Conservation (phyloP, 345 rosid genomes). For the Lumnitzera littorea region DNA sequence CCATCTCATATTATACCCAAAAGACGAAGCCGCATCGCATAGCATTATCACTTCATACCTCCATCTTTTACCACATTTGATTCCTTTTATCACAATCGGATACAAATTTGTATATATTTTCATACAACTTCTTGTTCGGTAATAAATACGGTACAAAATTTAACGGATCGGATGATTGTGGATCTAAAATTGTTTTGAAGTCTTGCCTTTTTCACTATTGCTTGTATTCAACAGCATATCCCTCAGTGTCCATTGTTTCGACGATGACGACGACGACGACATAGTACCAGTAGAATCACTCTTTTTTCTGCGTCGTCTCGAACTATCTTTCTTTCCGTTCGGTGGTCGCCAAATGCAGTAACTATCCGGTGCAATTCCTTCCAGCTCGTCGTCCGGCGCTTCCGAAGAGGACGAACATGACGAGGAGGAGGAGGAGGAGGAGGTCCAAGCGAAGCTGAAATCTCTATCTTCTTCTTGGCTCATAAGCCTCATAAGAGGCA, state of each 20-base stretch:
- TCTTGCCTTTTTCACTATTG: conserved; percentile 7
- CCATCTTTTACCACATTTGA: too few relatives aligned
- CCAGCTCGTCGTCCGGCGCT: conserved; percentile 39
- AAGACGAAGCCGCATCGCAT: too few relatives aligned
- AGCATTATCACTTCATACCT: too few relatives aligned
- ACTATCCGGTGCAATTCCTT: conserved; percentile 33
- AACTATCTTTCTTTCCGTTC: conserved; percentile 3
- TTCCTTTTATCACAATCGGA: too few relatives aligned
- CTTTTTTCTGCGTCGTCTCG: conserved; percentile 34
- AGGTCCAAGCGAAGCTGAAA: too few relatives aligned
- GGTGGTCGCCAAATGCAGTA: conserved; percentile 79
- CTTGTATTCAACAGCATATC: conserved; percentile 44
- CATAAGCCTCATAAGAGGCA: conserved; percentile 45
- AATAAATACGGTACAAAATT: too few relatives aligned
- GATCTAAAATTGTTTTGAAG: too few relatives aligned
- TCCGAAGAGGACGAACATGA: conserved; percentile 37
- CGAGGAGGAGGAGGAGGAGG: conserved; percentile 14
- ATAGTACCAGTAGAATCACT: conserved; percentile 40
- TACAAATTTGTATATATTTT: too few relatives aligned
- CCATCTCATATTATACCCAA: too few relatives aligned
- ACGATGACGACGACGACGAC: conserved; percentile 4
- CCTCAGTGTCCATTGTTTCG: conserved; percentile 67
- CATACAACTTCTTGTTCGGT: too few relatives aligned
- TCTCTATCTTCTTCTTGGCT: conserved; percentile 40
- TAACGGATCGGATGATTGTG: too few relatives aligned